Evolutionary conservation across 352 stramenopile genomes (phyloP).

Genomic region (Phytophthora sansomeana): DNA sequence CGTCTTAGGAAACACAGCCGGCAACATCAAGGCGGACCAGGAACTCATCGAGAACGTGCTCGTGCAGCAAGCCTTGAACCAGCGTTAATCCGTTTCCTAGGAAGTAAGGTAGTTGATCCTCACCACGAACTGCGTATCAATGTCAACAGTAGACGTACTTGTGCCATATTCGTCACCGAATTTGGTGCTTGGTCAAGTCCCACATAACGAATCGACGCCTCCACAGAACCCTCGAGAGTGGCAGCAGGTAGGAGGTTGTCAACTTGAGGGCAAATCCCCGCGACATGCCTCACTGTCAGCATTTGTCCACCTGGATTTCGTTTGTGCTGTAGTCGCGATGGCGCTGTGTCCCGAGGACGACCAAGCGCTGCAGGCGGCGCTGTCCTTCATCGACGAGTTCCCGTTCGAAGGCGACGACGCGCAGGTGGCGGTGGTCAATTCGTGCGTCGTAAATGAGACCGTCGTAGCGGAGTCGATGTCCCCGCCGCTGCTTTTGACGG

Average conservation of each 20-base stretch:
- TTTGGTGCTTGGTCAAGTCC: no score
- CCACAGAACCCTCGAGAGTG: no score
- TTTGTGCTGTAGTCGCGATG: neutral
- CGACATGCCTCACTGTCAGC: constrained; percentile 1
- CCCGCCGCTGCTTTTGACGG: neutral
- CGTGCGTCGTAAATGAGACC: neutral
- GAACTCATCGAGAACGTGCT: constrained; percentile 36
- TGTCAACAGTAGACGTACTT: no score
- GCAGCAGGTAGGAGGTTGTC: no score
- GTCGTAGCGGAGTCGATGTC: neutral
- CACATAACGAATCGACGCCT: no score
- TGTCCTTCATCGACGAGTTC: constrained; percentile 35
- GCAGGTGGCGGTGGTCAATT: constrained; percentile 10
- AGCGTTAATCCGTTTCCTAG: neutral
- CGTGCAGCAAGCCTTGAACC: constrained; percentile 16
- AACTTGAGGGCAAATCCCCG: constrained; percentile 3
- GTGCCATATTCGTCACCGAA: no score
- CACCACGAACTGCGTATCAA: no score
- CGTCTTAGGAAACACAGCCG: constrained; percentile 31
- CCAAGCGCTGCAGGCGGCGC: constrained; percentile 18
- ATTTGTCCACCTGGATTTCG: neutral
- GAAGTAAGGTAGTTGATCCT: neutral
- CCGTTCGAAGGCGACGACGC: constrained; percentile 1
- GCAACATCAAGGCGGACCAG: constrained; percentile 39
- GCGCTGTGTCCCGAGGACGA: constrained; percentile 20